These are phyloP conservation scores for Atkinsonella hypoxylon DNA, from an alignment of 2,329 filamentous ascomycete species.

Conservation along the genomic window DNA sequence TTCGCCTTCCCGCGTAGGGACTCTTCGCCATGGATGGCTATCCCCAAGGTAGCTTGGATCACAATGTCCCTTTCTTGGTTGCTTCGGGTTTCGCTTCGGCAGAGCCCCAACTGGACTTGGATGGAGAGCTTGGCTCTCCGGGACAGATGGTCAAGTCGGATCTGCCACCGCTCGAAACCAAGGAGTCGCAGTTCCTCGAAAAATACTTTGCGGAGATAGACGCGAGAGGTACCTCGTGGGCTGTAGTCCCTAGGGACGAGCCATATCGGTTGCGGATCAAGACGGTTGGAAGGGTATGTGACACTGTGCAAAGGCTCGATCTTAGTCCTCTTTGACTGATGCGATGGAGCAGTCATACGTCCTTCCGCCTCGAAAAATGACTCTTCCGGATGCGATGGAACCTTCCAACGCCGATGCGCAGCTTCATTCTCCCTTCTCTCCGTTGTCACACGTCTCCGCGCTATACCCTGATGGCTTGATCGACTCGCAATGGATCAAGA, in stretches of 20 bases:
- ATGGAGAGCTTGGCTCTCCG: conserved; percentile 42
- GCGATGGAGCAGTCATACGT: conserved; percentile 32
- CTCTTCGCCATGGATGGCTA: conserved; percentile 60
- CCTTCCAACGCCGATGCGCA: conserved; percentile 35
- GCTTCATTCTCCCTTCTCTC: conserved; percentile 87
- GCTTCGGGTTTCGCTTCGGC: conserved; percentile 57
- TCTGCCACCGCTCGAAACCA: conserved; percentile 51
- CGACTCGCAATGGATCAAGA: conserved; percentile 69
- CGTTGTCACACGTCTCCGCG: conserved; percentile 68
- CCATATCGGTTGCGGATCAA: conserved; percentile 55
- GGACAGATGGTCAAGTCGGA: conserved; percentile 58
- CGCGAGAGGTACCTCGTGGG: conserved; percentile 55
- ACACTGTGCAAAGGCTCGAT: background rate
- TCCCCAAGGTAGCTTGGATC: conserved; percentile 66
- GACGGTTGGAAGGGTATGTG: conserved; percentile 66
- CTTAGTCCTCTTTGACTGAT: conserved; percentile 14
- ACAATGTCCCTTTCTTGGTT: conserved; percentile 76
- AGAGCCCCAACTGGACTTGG: conserved; percentile 28
- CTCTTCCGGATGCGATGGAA: conserved; percentile 39
- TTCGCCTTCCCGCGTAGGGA: conserved; percentile 9
- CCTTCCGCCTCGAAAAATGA: conserved; percentile 46
- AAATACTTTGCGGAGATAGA: conserved; percentile 55
- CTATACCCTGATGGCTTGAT: conserved; percentile 87
- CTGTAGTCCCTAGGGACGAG: conserved; percentile 39
- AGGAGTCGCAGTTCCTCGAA: conserved; percentile 52